These are phyloP conservation scores for Grosmannia clavigera DNA, from an alignment of 2,329 filamentous ascomycete species.

Conservation along the genomic window DNA sequence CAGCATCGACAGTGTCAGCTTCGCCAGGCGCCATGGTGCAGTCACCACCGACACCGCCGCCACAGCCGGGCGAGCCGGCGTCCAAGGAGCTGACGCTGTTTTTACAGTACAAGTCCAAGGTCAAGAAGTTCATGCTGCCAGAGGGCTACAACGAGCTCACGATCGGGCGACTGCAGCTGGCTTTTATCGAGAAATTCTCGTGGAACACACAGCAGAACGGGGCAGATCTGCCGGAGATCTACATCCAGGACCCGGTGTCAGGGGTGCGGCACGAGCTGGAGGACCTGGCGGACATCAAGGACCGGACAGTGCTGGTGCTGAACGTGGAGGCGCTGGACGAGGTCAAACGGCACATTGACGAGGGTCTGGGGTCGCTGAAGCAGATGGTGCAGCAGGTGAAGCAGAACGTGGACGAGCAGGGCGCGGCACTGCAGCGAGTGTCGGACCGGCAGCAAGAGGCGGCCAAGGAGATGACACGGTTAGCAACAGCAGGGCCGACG, in stretches of 20 bases:
- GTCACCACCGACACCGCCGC: not conserved
- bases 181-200: constrained; percentile 97
- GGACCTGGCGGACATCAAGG: constrained; percentile 85
- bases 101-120: constrained; percentile 89
- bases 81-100: constrained; percentile 82
- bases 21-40: not conserved
- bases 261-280: constrained; percentile 95
- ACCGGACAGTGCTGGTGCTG: constrained; percentile 84
- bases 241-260: constrained; percentile 91
- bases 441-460: constrained; percentile 85
- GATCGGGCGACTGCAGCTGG: constrained; percentile 77
- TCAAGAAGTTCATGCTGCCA: constrained; percentile 86
- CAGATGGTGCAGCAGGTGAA: constrained; percentile 78
- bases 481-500: constrained; percentile 27
- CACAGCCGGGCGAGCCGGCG: not conserved
- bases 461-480: constrained; percentile 67
- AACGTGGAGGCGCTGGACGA: constrained; percentile 92
- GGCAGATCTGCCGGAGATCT: constrained; percentile 86
- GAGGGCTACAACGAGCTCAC: constrained; percentile 78
- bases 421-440: constrained; percentile 68
- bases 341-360: constrained; percentile 91
- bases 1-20: not conserved
- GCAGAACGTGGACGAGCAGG: constrained; percentile 72
- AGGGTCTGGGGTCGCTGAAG: constrained; percentile 70
- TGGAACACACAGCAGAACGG: constrained; percentile 97